A percentile compares a stretch with the other conserved stretches of the same genome.
These are phyloP conservation scores for Achlya hypogyna DNA, from an alignment of 352 stramenopile genomes.

Conservation along the genomic window DNA sequence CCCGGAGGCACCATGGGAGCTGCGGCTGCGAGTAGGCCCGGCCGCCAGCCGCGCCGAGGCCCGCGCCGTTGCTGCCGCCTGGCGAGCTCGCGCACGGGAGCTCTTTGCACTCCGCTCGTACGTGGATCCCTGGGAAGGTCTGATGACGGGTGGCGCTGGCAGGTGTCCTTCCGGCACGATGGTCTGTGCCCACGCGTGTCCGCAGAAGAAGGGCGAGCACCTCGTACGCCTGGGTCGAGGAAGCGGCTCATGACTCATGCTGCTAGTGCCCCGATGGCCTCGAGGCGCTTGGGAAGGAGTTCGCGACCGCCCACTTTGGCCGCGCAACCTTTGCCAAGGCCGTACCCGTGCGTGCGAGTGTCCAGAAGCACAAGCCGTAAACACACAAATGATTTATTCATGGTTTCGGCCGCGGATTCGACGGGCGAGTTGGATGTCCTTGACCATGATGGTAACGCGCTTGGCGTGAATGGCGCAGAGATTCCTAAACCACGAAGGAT, in stretches of 20 bases:
- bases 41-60: conserved; percentile 35
- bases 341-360: background rate
- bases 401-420: conserved; percentile 82
- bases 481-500: conserved; percentile 63
- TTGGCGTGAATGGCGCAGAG: conserved; percentile 94
- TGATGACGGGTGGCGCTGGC: background rate
- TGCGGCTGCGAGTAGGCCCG: conserved; percentile 64
- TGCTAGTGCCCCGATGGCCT: conserved; percentile 60
- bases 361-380: conserved; percentile 25
- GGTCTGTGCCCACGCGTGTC: conserved; percentile 53
- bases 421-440: conserved; percentile 91
- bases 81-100: conserved; percentile 38
- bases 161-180: conserved; percentile 43
- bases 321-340: conserved; percentile 55
- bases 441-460: conserved; percentile 93
- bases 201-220: conserved; percentile 48
- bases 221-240: conserved; percentile 23
- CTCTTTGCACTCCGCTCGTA: conserved; percentile 46
- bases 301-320: conserved; percentile 52
- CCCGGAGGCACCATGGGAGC: conserved; percentile 63
- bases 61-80: conserved; percentile 44
- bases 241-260: background rate
- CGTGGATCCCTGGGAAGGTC: conserved; percentile 1
- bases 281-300: conserved; percentile 38
- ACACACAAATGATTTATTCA: background rate